Evolutionary conservation across 2,329 filamentous ascomycete species (phyloP), one percentile per base, ranked within the genome.

Genomic region (Didymella glomerata): DNA sequence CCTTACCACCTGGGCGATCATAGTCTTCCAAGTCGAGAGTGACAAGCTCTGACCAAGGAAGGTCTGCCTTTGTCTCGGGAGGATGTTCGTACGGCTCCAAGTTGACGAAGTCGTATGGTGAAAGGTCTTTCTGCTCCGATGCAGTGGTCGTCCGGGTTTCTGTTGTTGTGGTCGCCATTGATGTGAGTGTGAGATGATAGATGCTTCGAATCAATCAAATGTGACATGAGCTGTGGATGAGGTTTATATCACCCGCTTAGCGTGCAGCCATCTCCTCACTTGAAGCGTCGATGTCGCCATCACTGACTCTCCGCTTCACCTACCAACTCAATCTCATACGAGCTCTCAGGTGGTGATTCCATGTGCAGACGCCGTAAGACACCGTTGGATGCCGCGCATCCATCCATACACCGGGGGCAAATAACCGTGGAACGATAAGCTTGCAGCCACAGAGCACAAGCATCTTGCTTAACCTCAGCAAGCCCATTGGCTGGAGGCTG

Each of bases 21-120:
- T 84, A 87, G 34, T 81, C 79, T 32, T 81, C 80, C 0, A 88
- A 78, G 59, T 87, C 85, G 11, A 88, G 79, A 1, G 84, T 87
- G 4, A 84, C 79, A 1, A 88, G 79, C 56, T 87, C 84, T 1
- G 85, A 82, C 83, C 84, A 88, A 27, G 78, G 76, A 42, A 81
- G 68, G 24, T 81, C 65, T 54, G 78, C 79, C 48, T 81, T 81
- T 2, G 81, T 83, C 64, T 80, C 81, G 1, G 81, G 80, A 25
- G 80, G 78, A 48, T 83, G 80, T 2, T 76, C 72, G 54, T 83
- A 82, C 47, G 70, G 68, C 48, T 73, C 55, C 63, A 72, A 59
- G 20, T 72, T 71, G 13, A 56, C 41, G 32, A 68, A 73, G 45
- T 78, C 74, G 25, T 82, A 72, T 54, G 66, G 48, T 8, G 66